A percentile compares a stretch with the other conserved stretches of the same genome.
These are phyloP conservation scores for Cladosporium sp. DNA, from an alignment of 2,329 filamentous ascomycete genomes.

Conservation along the genomic window DNA sequence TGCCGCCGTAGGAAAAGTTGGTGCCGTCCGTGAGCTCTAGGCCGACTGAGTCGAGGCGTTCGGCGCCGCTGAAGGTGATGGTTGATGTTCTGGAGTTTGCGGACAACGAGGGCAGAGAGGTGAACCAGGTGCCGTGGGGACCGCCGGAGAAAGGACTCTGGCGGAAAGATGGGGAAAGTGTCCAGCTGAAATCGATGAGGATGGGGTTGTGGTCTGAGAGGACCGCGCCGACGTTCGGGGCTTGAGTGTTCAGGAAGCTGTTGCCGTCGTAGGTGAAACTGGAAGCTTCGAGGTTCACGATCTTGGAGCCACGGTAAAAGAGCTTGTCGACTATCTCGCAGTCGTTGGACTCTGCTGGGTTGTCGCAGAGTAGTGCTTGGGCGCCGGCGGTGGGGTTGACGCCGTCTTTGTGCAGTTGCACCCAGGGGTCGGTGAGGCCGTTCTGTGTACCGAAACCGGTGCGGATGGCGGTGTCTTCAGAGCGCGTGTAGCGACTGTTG, in stretches of 20 bases:
- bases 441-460: constrained; percentile 45
- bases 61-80: constrained; percentile 5
- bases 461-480: constrained; percentile 49
- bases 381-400: constrained; percentile 34
- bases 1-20: constrained; percentile 1
- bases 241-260: constrained; percentile 17
- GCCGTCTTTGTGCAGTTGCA: constrained; percentile 42
- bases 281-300: constrained; percentile 5
- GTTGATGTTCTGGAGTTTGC: not conserved
- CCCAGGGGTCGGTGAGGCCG: constrained; percentile 56
- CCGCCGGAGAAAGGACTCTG: constrained; percentile 8
- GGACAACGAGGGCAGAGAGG: not conserved
- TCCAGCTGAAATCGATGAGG: constrained; percentile 4
- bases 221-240: not conserved
- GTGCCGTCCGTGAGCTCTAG: not conserved
- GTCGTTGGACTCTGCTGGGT: constrained; percentile 49
- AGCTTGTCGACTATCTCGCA: constrained; percentile 68
- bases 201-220: constrained; percentile 11
- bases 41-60: constrained; percentile 6
- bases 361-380: constrained; percentile 43
- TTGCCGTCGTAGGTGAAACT: not conserved
- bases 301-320: constrained; percentile 51
- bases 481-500: constrained; percentile 60
- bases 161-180: not conserved
- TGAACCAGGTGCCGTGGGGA: constrained; percentile 2